These are phyloP conservation scores for Tinospora cordifolia DNA, from an alignment of 164 flowering plant genomes.

Conservation along the genomic window DNA sequence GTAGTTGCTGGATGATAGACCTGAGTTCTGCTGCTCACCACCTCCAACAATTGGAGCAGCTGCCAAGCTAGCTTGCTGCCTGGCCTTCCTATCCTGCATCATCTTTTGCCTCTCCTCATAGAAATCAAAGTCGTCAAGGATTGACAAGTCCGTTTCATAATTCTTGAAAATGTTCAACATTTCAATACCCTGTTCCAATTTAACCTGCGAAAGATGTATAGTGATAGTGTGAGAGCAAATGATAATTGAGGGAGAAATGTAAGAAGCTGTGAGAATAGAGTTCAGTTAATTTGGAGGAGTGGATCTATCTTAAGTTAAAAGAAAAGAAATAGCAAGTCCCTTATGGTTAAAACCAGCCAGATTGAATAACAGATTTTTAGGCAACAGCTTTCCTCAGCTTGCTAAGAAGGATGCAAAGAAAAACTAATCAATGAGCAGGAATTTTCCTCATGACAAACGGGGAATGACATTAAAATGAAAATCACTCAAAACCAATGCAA, in stretches of 20 bases:
- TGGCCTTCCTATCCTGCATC: conserved; percentile 65
- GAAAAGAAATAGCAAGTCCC: too few relatives aligned
- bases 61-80: conserved; percentile 39
- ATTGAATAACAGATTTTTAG: too few relatives aligned
- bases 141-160: conserved; percentile 49
- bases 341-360: too few relatives aligned
- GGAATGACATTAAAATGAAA: too few relatives aligned
- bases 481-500: too few relatives aligned
- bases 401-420: too few relatives aligned
- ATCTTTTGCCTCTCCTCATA: conserved; percentile 64
- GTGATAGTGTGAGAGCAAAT: background rate
- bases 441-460: too few relatives aligned
- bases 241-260: background rate
- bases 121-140: conserved; percentile 64
- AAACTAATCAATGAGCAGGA: too few relatives aligned
- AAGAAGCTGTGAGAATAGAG: background rate
- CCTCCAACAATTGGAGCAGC: conserved; percentile 27
- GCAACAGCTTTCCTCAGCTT: too few relatives aligned
- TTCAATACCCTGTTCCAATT: conserved; percentile 68
- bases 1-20: conserved; percentile 27
- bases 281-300: too few relatives aligned
- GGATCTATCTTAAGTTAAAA: too few relatives aligned
- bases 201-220: conserved; percentile 36
- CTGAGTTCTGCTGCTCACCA: conserved; percentile 27
- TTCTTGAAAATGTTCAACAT: conserved; percentile 64